Conservation (phyloP, 805 yeast genomes). For the Wickerhamiella occidentalis region DNA sequence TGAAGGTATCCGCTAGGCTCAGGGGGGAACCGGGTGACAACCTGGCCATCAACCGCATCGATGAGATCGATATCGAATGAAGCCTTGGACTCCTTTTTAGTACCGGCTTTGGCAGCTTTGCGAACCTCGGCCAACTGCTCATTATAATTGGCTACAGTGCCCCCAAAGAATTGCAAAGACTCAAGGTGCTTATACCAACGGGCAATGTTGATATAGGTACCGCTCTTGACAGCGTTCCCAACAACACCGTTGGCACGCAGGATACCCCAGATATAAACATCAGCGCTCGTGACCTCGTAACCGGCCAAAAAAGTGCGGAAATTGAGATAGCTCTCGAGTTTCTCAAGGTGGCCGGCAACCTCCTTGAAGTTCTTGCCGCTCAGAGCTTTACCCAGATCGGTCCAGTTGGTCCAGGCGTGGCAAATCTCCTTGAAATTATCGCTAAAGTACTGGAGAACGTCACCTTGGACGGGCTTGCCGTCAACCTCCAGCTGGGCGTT, state of each 20-base stretch:
- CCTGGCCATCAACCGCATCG: constrained; percentile 86
- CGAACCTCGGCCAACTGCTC: constrained; percentile 63
- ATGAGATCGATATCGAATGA: constrained; percentile 86
- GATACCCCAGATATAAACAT: constrained; percentile 86
- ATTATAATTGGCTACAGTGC: constrained; percentile 51
- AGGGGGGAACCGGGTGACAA: constrained; percentile 98
- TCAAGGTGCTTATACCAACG: constrained; percentile 86
- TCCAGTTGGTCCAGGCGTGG: constrained; percentile 40
- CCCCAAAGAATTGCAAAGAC: constrained; percentile 49
- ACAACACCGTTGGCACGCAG: constrained; percentile 86
- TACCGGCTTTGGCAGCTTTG: constrained; percentile 52
- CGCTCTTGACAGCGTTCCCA: constrained; percentile 80
- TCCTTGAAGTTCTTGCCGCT: constrained; percentile 81
- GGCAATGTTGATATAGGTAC: constrained; percentile 70
- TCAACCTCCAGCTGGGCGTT: constrained; percentile 23
- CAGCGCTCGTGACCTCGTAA: constrained; percentile 57
- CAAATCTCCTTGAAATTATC: constrained; percentile 36
- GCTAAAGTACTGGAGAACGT: constrained; percentile 32
- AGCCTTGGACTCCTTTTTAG: constrained; percentile 80
- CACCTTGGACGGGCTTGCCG: constrained; percentile 37
- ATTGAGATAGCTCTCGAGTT: constrained; percentile 71
- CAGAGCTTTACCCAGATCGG: constrained; percentile 57
- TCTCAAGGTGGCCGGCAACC: constrained; percentile 63
- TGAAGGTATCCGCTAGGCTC: constrained; percentile 99
- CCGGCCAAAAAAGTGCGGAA: constrained; percentile 71